A percentile compares a stretch with the other conserved stretches of the same genome.
phyloP scores from a whole-genome alignment of 31 red algal genomes.

The Endocladia muricata region DNA sequence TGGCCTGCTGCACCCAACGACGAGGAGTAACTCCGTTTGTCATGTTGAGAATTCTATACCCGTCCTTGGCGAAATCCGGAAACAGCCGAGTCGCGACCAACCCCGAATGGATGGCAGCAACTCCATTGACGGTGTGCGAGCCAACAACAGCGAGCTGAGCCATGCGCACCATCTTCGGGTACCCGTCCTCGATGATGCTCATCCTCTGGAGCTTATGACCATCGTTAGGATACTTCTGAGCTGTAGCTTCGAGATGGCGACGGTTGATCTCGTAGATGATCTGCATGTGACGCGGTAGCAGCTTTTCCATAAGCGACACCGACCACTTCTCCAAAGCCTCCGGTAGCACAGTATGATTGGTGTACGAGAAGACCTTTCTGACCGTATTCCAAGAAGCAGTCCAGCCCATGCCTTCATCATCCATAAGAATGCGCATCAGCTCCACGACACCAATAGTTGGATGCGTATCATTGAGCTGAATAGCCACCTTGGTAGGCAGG shows the following conservation, averaged over 20 bases:
- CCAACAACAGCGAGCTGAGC: conserved; percentile 96
- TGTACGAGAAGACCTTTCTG: conserved; percentile 97
- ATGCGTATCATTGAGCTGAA: conserved; percentile 99
- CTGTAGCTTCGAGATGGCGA: conserved; percentile 73
- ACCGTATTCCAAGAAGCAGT: conserved; percentile 82
- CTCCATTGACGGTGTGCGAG: conserved; percentile 96
- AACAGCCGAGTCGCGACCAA: conserved; percentile 87
- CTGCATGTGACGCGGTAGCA: conserved; percentile 96
- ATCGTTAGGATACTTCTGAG: conserved; percentile 79
- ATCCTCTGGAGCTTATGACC: conserved; percentile 86
- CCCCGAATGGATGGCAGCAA: conserved; percentile 89
- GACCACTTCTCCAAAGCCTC: conserved; percentile 99
- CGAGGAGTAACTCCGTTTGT: conserved; percentile 99
- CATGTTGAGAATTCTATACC: conserved; percentile 87
- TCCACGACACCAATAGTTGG: conserved; percentile 96
- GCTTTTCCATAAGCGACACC: conserved; percentile 88
- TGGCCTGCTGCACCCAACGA: conserved; percentile 92
- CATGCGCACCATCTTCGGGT: conserved; percentile 97
- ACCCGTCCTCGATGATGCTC: conserved; percentile 98
- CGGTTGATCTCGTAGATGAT: conserved; percentile 98
- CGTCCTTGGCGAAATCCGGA: conserved; percentile 86
- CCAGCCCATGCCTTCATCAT: conserved; percentile 89
- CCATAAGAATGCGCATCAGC: conserved; percentile 95
- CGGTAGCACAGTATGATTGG: conserved; percentile 98
- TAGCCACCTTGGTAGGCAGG: conserved; percentile 79